Evolutionary conservation across 352 stramenopile genomes (phyloP).

Genomic region (Globisporangium uncinulatum): DNA sequence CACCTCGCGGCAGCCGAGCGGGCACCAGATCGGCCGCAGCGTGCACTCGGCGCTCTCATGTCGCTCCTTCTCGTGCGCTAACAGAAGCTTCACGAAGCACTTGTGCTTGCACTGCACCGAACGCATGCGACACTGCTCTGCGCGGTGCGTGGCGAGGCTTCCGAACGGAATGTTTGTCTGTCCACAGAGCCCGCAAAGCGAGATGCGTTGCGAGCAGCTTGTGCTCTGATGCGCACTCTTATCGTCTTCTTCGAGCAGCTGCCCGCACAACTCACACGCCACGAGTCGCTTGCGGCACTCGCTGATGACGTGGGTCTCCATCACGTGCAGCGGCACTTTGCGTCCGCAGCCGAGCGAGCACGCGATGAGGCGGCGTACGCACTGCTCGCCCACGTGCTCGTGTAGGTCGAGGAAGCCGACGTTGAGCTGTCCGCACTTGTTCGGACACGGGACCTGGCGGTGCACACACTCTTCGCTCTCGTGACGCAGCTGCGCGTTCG

Average conservation of each 20-base stretch:
- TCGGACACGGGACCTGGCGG: slow-evolving; percentile 41
- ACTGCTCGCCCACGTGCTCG: slow-evolving; percentile 27
- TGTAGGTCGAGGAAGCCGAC: slow-evolving; percentile 33
- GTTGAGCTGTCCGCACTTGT: slow-evolving; percentile 34
- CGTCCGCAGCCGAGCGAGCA: slow-evolving; percentile 48
- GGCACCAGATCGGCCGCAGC: slow-evolving; percentile 57
- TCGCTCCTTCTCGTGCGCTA: slow-evolving; percentile 45
- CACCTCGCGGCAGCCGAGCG: slow-evolving; percentile 49
- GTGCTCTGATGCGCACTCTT: slow-evolving; percentile 21
- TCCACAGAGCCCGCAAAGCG: slow-evolving; percentile 48
- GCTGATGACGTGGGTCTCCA: slow-evolving; percentile 22
- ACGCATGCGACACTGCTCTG: slow-evolving; percentile 52
- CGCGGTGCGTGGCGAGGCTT: slow-evolving; percentile 34
- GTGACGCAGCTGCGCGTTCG: slow-evolving; percentile 31
- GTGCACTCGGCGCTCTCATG: slow-evolving; percentile 63
- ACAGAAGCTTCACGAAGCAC: slow-evolving; percentile 40
- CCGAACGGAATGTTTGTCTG: slow-evolving; percentile 27
- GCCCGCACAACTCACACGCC: slow-evolving; percentile 27
- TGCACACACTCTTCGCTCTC: slow-evolving; percentile 50
- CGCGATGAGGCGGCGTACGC: slow-evolving; percentile 23
- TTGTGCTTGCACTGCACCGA: slow-evolving; percentile 41
- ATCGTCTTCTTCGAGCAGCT: slow-evolving; percentile 31
- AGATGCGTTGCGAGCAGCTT: slow-evolving; percentile 37
- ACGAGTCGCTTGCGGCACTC: slow-evolving; percentile 47
- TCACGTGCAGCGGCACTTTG: slow-evolving; percentile 40